phyloP scores from a whole-genome alignment of 2,329 filamentous ascomycete genomes.

The Trichoderma brevicompactum region DNA sequence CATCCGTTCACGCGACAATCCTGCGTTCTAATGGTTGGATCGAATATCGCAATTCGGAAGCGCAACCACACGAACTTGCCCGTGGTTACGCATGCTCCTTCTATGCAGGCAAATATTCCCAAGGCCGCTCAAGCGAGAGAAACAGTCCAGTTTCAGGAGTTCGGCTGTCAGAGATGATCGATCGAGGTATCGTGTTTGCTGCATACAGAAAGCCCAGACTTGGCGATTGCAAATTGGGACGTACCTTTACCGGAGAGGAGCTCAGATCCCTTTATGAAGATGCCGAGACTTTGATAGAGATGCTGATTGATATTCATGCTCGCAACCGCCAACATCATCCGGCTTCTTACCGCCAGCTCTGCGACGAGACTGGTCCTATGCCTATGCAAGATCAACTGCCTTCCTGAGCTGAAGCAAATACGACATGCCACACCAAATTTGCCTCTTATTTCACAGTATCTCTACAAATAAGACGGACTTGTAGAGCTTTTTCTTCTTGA shows the following conservation, averaged over 20 bases:
- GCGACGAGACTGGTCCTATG: conserved; percentile 48
- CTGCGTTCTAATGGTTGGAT: conserved; percentile 57
- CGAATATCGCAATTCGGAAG: conserved; percentile 53
- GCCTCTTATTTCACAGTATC: neutral
- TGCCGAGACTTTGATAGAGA: conserved; percentile 57
- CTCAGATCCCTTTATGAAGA: conserved; percentile 54
- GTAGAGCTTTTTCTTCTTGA: neutral
- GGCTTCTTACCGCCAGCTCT: conserved; percentile 34
- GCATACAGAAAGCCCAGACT: conserved; percentile 56
- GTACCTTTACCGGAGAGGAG: conserved; percentile 45
- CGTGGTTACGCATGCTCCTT: conserved; percentile 60
- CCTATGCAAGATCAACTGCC: conserved; percentile 33
- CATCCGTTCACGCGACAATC: conserved; percentile 55
- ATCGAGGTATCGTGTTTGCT: conserved; percentile 61
- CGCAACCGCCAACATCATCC: conserved; percentile 44
- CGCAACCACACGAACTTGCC: conserved; percentile 51
- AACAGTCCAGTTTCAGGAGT: conserved; percentile 37
- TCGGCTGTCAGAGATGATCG: conserved; percentile 39
- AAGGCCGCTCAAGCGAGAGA: conserved; percentile 35
- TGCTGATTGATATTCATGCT: conserved; percentile 56
- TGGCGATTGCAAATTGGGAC: conserved; percentile 44
- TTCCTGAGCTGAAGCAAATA: neutral
- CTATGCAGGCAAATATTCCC: conserved; percentile 49
- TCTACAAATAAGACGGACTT: conserved; percentile 2
- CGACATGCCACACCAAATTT: neutral